Conservation (phyloP, 345 rosid species). For the Acer saccharum region DNA sequence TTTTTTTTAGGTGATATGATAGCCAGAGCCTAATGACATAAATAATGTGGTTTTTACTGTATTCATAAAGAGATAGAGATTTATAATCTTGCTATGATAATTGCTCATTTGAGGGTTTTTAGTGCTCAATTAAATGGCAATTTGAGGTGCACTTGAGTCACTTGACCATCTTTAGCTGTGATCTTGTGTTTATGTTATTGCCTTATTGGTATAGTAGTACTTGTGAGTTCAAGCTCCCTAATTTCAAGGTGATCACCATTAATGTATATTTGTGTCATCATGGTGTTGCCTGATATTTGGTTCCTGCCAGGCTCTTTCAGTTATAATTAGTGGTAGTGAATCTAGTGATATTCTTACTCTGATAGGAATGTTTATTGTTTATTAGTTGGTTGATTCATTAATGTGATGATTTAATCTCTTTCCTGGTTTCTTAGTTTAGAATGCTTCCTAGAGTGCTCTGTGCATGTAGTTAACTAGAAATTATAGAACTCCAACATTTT, state of each 20-base stretch:
- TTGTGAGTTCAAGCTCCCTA: background rate
- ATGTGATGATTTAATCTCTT: background rate
- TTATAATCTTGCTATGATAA: background rate
- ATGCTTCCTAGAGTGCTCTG: background rate
- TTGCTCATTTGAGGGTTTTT: background rate
- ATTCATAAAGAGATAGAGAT: background rate
- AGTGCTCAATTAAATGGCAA: background rate
- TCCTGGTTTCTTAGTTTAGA: background rate
- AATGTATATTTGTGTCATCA: background rate
- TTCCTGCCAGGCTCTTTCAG: background rate
- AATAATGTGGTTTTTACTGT: background rate
- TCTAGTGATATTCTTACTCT: background rate
- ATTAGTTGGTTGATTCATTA: background rate
- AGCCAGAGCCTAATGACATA: background rate
- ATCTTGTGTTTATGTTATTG: background rate
- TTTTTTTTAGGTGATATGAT: background rate
- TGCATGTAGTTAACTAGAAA: background rate
- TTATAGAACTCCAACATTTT: background rate
- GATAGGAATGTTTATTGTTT: background rate
- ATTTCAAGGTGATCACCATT: background rate
- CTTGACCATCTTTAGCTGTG: background rate
- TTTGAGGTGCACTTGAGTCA: background rate
- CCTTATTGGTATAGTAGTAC: background rate
- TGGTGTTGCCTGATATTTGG: background rate
- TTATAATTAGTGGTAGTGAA: background rate